Evolutionary conservation across 140 eudicot genomes (phyloP).

Genomic region (Flaveria floridana): DNA sequence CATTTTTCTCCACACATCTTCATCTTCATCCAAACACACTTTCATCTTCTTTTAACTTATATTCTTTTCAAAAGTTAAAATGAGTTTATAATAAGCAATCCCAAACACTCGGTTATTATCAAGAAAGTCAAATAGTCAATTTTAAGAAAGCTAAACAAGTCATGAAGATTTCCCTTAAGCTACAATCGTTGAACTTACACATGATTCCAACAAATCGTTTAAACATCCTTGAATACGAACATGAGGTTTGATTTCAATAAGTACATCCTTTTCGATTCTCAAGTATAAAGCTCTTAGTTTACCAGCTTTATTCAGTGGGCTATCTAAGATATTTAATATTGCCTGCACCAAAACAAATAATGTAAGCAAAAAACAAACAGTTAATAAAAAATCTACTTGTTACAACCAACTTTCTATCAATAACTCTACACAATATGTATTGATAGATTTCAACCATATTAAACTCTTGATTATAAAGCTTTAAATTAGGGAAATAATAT

Average conservation of each 20-base stretch:
- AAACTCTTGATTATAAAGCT: neutral
- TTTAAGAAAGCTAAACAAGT: neutral
- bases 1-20: no score
- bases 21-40: no score
- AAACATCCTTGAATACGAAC: conserved; percentile 89
- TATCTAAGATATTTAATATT: conserved; percentile 57
- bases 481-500: neutral
- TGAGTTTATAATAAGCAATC: no score
- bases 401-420: neutral
- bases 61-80: no score
- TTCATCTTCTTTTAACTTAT: no score
- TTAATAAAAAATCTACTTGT: neutral
- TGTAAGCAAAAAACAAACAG: conserved; percentile 16
- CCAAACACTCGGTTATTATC: no score
- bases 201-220: conserved; percentile 92
- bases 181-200: conserved; percentile 48
- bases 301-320: conserved; percentile 75
- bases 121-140: neutral
- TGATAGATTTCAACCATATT: neutral
- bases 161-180: neutral
- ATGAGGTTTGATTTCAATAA: conserved; percentile 84
- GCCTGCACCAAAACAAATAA: conserved; percentile 40
- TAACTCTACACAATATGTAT: neutral
- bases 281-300: conserved; percentile 72
- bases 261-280: conserved; percentile 82